Evolutionary conservation across 129 eudicot species (phyloP).

Genomic region (Artemisia annua): DNA sequence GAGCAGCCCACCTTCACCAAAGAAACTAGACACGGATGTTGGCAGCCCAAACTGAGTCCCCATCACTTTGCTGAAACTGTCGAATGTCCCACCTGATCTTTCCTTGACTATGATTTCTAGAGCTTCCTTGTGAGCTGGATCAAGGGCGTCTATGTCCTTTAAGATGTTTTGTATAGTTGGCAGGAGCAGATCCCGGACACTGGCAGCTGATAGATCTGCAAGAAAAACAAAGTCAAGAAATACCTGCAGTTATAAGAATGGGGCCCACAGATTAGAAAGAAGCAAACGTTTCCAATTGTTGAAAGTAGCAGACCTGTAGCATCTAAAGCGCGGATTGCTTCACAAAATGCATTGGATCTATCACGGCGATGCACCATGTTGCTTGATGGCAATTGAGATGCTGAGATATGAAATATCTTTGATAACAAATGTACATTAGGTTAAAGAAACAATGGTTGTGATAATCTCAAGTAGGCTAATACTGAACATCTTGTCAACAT

Average conservation of each 20-base stretch:
- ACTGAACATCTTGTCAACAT: neutral
- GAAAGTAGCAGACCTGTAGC: conserved; percentile 71
- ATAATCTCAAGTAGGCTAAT: neutral
- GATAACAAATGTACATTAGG: conserved; percentile 75
- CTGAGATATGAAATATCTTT: conserved; percentile 77
- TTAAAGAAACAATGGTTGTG: conserved; percentile 43
- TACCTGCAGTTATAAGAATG: neutral
- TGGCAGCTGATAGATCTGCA: conserved; percentile 74
- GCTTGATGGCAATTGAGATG: conserved; percentile 53
- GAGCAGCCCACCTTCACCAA: conserved; percentile 77
- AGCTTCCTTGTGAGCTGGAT: conserved; percentile 98
- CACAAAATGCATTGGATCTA: conserved; percentile 91
- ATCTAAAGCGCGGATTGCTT: conserved; percentile 92
- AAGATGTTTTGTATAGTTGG: conserved; percentile 82
- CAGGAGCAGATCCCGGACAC: conserved; percentile 72
- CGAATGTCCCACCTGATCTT: conserved; percentile 84
- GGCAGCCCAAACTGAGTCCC: conserved; percentile 86
- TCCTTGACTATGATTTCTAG: conserved; percentile 83
- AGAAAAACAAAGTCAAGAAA: neutral
- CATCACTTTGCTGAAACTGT: conserved; percentile 87
- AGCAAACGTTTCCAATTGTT: neutral
- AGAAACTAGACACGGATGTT: conserved; percentile 74
- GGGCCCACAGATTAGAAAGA: neutral
- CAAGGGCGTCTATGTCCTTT: conserved; percentile 85
- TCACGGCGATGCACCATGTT: conserved; percentile 80